Evolutionary conservation across 1,139 yeast species (phyloP).

Genomic region (Ogataea hybrid): DNA sequence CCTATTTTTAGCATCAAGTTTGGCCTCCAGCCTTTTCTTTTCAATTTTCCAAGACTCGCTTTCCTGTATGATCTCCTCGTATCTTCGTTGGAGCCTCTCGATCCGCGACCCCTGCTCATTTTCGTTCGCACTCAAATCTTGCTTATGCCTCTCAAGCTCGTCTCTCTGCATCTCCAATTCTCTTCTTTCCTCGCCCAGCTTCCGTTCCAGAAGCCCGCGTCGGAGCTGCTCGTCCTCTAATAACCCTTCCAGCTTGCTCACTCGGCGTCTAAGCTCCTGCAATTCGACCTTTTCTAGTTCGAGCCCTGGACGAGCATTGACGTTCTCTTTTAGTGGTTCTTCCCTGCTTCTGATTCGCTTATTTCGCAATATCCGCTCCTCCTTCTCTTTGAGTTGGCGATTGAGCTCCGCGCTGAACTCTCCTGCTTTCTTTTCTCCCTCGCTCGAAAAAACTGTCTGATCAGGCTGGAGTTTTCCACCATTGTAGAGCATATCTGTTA

Average conservation of each 20-base stretch:
- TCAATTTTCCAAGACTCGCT: slow-evolving; percentile 1
- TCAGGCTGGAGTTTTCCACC: slow-evolving; percentile 8
- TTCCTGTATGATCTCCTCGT: slow-evolving; percentile 1
- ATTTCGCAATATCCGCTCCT: slow-evolving; percentile 13
- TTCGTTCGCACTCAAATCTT: not conserved
- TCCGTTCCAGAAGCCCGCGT: slow-evolving; percentile 4
- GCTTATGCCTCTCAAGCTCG: not conserved
- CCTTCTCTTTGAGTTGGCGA: slow-evolving; percentile 18
- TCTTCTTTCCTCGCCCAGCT: slow-evolving; percentile 6
- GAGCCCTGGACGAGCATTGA: slow-evolving; percentile 1
- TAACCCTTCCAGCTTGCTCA: slow-evolving; percentile 5
- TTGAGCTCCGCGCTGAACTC: slow-evolving; percentile 17
- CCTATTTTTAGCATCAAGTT: not conserved
- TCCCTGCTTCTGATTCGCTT: slow-evolving; percentile 6
- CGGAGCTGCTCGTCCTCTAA: slow-evolving; percentile 7
- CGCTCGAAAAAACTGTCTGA: slow-evolving; percentile 8
- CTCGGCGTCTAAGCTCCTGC: slow-evolving; percentile 6
- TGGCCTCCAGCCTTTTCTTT: not conserved
- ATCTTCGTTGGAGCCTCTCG: slow-evolving; percentile 1
- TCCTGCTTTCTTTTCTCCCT: slow-evolving; percentile 13
- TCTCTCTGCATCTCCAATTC: not conserved
- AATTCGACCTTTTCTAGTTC: slow-evolving; percentile 9
- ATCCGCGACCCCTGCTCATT: slow-evolving; percentile 1
- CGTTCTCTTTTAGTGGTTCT: slow-evolving; percentile 2
- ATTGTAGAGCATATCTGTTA: slow-evolving; percentile 15